These are phyloP conservation scores for Neurospora sublineolata DNA, from an alignment of 495 filamentous ascomycete genomes.

Conservation along the genomic window DNA sequence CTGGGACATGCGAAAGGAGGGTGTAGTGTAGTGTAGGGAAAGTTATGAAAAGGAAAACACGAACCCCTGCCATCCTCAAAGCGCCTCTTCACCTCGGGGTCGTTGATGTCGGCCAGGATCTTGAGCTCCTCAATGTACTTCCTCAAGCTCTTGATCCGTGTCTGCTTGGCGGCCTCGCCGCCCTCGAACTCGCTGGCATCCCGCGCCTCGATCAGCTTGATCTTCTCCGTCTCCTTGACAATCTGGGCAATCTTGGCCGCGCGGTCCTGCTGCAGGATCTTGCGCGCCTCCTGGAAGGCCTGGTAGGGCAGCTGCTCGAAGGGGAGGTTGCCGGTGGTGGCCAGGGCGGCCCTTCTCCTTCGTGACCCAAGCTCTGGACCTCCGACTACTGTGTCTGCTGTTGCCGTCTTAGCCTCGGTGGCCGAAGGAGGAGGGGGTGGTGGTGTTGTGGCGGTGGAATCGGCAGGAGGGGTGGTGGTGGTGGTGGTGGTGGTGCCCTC, in stretches of 20 bases:
- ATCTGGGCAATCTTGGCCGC: conserved; percentile 65
- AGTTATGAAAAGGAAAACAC: conserved; percentile 9
- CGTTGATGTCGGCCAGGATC: conserved; percentile 89
- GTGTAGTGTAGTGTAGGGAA: not conserved
- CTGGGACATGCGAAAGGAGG: not conserved
- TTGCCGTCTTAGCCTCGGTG: not conserved
- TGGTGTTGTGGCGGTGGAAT: not conserved
- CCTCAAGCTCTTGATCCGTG: conserved; percentile 56
- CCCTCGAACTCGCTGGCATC: conserved; percentile 46
- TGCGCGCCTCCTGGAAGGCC: conserved; percentile 92
- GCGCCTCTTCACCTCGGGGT: conserved; percentile 82
- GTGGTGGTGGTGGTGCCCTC: conserved; percentile 25
- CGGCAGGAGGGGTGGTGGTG: not conserved
- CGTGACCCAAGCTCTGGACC: conserved; percentile 59
- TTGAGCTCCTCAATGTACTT: conserved; percentile 68
- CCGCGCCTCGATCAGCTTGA: conserved; percentile 45
- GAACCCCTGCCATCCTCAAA: conserved; percentile 88
- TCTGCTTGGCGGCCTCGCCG: conserved; percentile 51
- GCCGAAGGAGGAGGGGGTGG: not conserved
- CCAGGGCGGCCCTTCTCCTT: conserved; percentile 68
- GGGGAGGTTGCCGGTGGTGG: conserved; percentile 57
- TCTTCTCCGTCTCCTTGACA: conserved; percentile 44
- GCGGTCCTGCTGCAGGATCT: conserved; percentile 68
- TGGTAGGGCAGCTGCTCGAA: conserved; percentile 92
- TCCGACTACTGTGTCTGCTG: conserved; percentile 3